phyloP scores from a whole-genome alignment of 176 grass and related monocot genomes.

The Alopecurus myosuroides region DNA sequence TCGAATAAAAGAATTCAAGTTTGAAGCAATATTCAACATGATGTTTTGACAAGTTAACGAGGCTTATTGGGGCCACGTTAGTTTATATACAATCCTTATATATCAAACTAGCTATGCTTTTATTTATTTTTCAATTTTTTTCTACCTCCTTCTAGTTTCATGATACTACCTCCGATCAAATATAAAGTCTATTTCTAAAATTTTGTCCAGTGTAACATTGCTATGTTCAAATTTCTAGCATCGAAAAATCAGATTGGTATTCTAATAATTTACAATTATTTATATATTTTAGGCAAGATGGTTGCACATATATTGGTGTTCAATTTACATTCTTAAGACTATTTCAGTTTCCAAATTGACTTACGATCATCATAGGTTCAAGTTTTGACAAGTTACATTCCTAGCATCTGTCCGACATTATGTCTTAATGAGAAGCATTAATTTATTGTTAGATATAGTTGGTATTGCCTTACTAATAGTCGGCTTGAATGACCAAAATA shows the following conservation, averaged over 20 bases:
- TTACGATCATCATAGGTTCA: neutral
- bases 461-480: constrained; percentile 16
- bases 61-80: neutral
- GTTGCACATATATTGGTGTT: neutral
- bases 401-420: neutral
- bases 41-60: neutral
- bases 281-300: neutral
- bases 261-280: neutral
- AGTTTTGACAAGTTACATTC: too few species aligned
- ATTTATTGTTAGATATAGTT: neutral
- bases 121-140: neutral
- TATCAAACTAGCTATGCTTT: neutral
- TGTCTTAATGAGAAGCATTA: neutral
- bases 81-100: neutral
- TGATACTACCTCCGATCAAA: neutral
- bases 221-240: neutral
- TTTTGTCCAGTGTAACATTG: neutral
- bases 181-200: neutral
- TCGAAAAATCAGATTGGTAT: neutral
- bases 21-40: neutral
- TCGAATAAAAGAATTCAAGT: neutral
- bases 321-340: neutral
- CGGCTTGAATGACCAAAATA: neutral
- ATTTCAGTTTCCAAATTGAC: neutral
- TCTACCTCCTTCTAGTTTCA: neutral